Evolutionary conservation across 495 filamentous ascomycete species (phyloP), one percentile per base, ranked within the genome.

Genomic region (Talaromyces liani): DNA sequence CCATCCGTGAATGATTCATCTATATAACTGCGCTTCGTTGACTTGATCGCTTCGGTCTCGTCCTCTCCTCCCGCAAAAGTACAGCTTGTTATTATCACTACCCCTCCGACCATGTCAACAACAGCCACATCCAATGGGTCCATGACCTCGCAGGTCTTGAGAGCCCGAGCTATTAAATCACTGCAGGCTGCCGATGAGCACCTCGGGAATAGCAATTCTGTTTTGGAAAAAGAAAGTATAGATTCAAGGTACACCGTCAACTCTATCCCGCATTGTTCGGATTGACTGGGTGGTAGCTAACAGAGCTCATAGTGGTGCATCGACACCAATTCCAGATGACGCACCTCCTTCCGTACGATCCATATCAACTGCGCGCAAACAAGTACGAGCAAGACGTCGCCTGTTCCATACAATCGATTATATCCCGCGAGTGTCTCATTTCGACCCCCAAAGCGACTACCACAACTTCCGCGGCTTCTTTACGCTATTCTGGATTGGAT

Each of bases 321-420:
- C 91, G n/a, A 97, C 94, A 33, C 93, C 93, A 10, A 73, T 97
- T 41, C 88, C 95, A 56, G 82, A 86, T 69, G 92, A 97, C 84
- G 94, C 94, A 14, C 94, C 91, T 18, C 94, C 92, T 3, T 97
- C 93, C 2, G 86, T 86, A 33, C 85, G 91, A 65, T 92, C 91
- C 34, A 89, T 96, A 66, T 94, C 91, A 41, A 86, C 86, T 18
- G 92, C 88, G 16, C 85, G 91, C 65, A 91, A 91, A 73, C 90
- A 97, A 67, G 86, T 91, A 47, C 87, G 93, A 68, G 91, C 91
- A 45, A 87, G 90, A 65, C 89, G 86, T 63, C 88, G 94, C 67
- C 78, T 98, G 39, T 98, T 98, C 72, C 94, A 96, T n/a, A 96
- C 91, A 6, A 91, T 96, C 68, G 89, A 96, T 70, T 98, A 93